Conservation (phyloP, 306 rosid species). For the Sicyos baderoa region DNA sequence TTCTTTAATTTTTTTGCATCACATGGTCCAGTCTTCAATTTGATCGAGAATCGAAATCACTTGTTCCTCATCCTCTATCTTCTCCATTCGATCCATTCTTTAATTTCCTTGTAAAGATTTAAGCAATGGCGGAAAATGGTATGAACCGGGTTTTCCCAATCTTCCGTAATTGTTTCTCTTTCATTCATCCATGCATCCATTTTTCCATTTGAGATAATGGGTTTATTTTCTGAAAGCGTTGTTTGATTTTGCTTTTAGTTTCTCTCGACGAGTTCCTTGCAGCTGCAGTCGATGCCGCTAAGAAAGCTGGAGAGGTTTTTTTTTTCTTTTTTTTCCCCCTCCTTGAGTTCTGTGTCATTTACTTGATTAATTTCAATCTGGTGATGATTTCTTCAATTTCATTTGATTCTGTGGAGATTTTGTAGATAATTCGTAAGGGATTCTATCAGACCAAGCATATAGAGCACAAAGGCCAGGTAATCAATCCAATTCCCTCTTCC, state of each 20-base stretch:
- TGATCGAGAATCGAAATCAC: slow-evolving; percentile 6
- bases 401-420: slow-evolving; percentile 5
- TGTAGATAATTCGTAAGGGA: slow-evolving; percentile 61
- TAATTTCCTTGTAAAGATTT: background rate
- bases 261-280: slow-evolving; percentile 50
- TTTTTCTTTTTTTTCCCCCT: background rate
- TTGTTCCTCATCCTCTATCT: background rate
- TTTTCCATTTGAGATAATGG: background rate
- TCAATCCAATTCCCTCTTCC: background rate
- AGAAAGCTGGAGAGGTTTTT: slow-evolving; percentile 68
- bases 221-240: background rate
- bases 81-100: background rate
- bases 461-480: slow-evolving; percentile 82
- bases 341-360: background rate
- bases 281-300: slow-evolving; percentile 75
- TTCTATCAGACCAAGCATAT: slow-evolving; percentile 68
- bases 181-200: slow-evolving; percentile 5
- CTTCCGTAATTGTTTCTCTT: background rate
- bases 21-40: background rate
- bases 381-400: background rate
- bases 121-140: slow-evolving; percentile 50
- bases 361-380: background rate
- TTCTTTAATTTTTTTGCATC: background rate
- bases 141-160: background rate
- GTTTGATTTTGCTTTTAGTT: slow-evolving; percentile 29